phyloP scores from a whole-genome alignment of 2,329 filamentous ascomycete genomes.

The Phoma sp. region DNA sequence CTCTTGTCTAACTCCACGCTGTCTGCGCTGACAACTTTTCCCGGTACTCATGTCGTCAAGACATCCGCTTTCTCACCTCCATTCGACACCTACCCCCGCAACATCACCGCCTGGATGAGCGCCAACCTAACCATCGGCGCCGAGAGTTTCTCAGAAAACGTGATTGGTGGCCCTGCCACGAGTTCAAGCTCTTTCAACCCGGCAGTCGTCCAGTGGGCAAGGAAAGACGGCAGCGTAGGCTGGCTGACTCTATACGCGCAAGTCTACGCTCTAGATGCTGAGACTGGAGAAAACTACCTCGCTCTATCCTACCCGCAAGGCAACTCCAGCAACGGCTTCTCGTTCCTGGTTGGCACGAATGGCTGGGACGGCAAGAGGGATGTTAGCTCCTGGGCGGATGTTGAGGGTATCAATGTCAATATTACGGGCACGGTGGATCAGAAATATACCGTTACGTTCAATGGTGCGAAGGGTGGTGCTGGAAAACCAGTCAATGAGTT shows the following conservation, averaged over 20 bases:
- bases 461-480: constrained; percentile 51
- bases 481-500: constrained; percentile 50
- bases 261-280: constrained; percentile 30
- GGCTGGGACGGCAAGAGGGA: constrained; percentile 54
- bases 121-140: constrained; percentile 66
- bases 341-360: constrained; percentile 58
- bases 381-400: constrained; percentile 56
- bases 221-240: constrained; percentile 38
- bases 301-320: constrained; percentile 63
- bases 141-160: constrained; percentile 64
- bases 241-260: constrained; percentile 42
- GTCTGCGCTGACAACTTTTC: constrained; percentile 56
- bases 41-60: constrained; percentile 61
- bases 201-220: constrained; percentile 66
- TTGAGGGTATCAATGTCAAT: constrained; percentile 57
- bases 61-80: constrained; percentile 66
- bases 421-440: constrained; percentile 56
- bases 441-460: constrained; percentile 54
- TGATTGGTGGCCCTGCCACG: constrained; percentile 62
- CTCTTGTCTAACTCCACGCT: constrained; percentile 54
- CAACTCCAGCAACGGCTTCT: constrained; percentile 59
- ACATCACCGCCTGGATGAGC: constrained; percentile 67
- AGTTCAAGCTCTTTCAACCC: constrained; percentile 65
- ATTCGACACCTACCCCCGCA: constrained; percentile 63
- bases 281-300: constrained; percentile 46